Evolutionary conservation across 345 rosid species (phyloP).

Genomic region (Fremontodendron californicum): DNA sequence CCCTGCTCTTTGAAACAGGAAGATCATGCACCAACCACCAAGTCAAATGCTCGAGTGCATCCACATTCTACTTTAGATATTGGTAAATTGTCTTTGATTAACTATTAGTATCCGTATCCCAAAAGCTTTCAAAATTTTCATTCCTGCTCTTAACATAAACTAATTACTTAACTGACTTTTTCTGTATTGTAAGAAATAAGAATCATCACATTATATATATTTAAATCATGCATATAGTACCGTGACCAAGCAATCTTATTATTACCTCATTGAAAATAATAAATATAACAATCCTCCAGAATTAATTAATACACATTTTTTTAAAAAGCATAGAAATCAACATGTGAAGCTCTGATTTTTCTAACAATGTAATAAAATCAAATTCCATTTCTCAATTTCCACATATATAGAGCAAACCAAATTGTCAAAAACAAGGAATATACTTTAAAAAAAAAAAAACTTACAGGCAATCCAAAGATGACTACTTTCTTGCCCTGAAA

Average conservation of each 20-base stretch:
- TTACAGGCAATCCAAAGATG: slow-evolving; percentile 90
- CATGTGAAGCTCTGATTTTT: not conserved
- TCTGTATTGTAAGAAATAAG: not conserved
- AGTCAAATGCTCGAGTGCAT: not conserved
- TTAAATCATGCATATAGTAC: not conserved
- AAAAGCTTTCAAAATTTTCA: not conserved
- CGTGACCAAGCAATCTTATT: not conserved
- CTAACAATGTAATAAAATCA: not conserved
- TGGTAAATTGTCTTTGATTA: not conserved
- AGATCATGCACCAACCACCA: not conserved
- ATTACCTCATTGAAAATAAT: not conserved
- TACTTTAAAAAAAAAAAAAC: slow-evolving; percentile 17
- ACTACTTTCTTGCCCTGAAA: slow-evolving; percentile 91
- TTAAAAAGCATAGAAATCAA: not conserved
- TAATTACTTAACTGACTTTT: not conserved
- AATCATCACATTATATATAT: not conserved
- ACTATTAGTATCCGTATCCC: not conserved
- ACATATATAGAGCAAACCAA: not conserved
- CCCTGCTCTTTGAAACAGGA: not conserved
- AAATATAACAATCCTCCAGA: not conserved
- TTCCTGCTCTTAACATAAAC: not conserved
- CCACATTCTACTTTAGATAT: not conserved
- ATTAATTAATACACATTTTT: not conserved
- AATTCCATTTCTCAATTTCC: not conserved
- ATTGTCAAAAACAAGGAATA: not conserved